These are phyloP conservation scores for Diaporthe eres DNA, from an alignment of 2,329 filamentous ascomycete species.

Conservation along the genomic window DNA sequence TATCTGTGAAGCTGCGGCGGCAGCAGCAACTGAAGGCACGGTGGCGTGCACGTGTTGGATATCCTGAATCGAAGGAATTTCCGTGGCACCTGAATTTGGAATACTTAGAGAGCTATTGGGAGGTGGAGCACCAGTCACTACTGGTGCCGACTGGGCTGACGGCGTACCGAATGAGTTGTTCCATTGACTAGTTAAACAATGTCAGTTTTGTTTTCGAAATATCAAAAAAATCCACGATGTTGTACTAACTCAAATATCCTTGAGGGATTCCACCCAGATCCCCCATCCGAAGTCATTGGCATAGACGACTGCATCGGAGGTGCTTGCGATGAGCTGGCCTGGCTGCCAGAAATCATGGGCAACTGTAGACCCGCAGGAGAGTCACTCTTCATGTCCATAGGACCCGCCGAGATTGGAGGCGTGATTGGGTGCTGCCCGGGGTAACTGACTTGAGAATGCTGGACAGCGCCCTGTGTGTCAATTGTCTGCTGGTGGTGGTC, in stretches of 20 bases:
- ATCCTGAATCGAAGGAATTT: slow-evolving; percentile 68
- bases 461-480: slow-evolving; percentile 65
- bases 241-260: slow-evolving; percentile 88
- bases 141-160: slow-evolving; percentile 58
- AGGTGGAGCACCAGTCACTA: slow-evolving; percentile 56
- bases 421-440: slow-evolving; percentile 77
- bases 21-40: slow-evolving; percentile 57
- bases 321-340: slow-evolving; percentile 63
- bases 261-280: slow-evolving; percentile 84
- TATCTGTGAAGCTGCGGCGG: slow-evolving; percentile 47
- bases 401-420: slow-evolving; percentile 82
- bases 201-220: slow-evolving; percentile 42
- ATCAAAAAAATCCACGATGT: slow-evolving; percentile 6
- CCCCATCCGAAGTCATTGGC: slow-evolving; percentile 68
- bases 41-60: slow-evolving; percentile 63
- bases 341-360: slow-evolving; percentile 71
- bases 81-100: slow-evolving; percentile 66
- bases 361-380: slow-evolving; percentile 78
- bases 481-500: slow-evolving; percentile 67
- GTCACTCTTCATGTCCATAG: slow-evolving; percentile 82
- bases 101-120: slow-evolving; percentile 67
- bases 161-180: slow-evolving; percentile 91
- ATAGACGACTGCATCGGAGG: slow-evolving; percentile 68
- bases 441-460: slow-evolving; percentile 75
- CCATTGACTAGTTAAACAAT: slow-evolving; percentile 79